Conservation (phyloP, 371 early-diverging fungal genomes). For the Choanephora cucurbitarum region DNA sequence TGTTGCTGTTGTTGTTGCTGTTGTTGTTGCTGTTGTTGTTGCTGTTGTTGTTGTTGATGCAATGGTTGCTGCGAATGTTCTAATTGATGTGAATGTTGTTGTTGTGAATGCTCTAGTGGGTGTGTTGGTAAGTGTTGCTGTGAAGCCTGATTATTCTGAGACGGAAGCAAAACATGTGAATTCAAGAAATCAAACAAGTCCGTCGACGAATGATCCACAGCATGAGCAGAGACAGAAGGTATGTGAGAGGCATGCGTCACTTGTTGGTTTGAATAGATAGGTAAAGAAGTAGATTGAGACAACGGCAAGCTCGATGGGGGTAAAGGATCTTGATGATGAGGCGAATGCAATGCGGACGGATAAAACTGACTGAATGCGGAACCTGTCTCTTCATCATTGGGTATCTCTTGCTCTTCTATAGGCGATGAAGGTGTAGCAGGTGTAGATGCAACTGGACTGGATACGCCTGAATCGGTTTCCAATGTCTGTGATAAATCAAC, state of each 20-base stretch:
- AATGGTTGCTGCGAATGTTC: conserved; percentile 6
- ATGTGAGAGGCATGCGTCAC: not conserved
- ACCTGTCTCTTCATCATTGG: not conserved
- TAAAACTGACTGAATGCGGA: too few relatives aligned
- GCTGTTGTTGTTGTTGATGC: not conserved
- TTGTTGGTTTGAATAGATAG: conserved; percentile 2
- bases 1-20: too few relatives aligned
- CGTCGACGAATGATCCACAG: conserved; percentile 4
- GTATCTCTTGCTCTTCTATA: conserved; percentile 24
- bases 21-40: too few relatives aligned
- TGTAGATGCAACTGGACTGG: conserved; percentile 47
- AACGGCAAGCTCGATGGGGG: not conserved
- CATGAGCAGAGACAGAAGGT: not conserved
- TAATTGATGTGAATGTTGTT: not conserved
- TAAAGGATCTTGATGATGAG: not conserved
- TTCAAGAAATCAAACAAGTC: conserved; percentile 27
- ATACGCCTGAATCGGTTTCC: conserved; percentile 49
- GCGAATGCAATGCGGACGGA: too few relatives aligned
- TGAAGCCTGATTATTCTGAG: conserved; percentile 2
- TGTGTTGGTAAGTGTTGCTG: conserved; percentile 2
- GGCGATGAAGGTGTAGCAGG: conserved; percentile 52
- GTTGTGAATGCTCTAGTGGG: too few relatives aligned
- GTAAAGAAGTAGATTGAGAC: too few relatives aligned
- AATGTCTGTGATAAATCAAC: not conserved
- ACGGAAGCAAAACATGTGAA: conserved; percentile 15